A percentile compares a stretch with the other conserved stretches of the same genome.
Conservation (phyloP, 148 eudicot species). For the Selenicereus undatus region DNA sequence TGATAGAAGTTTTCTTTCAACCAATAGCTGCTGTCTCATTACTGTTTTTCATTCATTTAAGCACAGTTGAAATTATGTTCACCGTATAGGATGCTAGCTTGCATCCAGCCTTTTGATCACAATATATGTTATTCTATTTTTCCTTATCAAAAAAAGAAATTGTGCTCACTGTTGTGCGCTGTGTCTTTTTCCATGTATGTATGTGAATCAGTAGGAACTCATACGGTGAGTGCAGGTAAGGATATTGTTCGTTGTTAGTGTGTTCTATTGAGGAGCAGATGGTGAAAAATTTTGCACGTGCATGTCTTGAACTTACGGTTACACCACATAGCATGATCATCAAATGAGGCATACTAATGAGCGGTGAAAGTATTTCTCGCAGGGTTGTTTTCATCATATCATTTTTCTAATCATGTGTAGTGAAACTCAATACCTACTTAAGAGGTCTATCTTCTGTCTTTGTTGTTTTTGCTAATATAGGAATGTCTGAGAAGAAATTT, state of each 20-base stretch:
- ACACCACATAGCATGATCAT: too few species aligned
- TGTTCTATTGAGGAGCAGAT: neutral
- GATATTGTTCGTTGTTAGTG: neutral
- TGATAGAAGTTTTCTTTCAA: neutral
- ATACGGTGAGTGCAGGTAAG: neutral
- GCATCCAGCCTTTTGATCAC: too few species aligned
- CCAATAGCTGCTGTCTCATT: neutral
- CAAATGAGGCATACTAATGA: too few species aligned
- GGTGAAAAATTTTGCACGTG: neutral
- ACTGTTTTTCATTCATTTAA: neutral
- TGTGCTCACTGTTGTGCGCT: neutral
- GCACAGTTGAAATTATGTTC: neutral
- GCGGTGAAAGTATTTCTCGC: neutral
- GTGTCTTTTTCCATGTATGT: too few species aligned
- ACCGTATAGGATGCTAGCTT: too few species aligned
- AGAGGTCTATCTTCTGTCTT: neutral
- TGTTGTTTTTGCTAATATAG: neutral
- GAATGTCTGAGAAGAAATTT: neutral
- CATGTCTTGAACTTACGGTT: neutral
- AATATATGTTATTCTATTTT: too few species aligned
- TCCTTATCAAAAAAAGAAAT: too few species aligned
- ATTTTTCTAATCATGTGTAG: too few species aligned
- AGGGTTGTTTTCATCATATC: neutral
- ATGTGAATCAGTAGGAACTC: neutral
- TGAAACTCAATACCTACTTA: too few species aligned